Evolutionary conservation across 257 asterid species (phyloP).

Genomic region (Jacaranda mimosifolia): DNA sequence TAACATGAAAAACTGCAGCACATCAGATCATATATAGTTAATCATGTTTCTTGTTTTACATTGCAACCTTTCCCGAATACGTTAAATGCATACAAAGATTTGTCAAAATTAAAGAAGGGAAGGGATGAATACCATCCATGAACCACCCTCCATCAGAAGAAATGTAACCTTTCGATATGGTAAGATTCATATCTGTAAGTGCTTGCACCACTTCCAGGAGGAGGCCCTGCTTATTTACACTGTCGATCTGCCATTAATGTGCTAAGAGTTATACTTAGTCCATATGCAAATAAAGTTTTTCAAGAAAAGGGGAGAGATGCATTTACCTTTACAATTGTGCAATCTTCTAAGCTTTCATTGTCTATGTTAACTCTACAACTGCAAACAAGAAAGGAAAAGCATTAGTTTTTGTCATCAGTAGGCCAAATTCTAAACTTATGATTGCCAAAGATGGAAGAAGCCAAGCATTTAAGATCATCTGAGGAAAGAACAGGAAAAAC

Average conservation of each 20-base stretch:
- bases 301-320: not conserved
- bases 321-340: constrained; percentile 72
- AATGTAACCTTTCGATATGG: constrained; percentile 71
- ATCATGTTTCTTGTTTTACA: not conserved
- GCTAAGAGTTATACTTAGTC: not conserved
- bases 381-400: constrained; percentile 26
- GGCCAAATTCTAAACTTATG: not conserved
- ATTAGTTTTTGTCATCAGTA: not conserved
- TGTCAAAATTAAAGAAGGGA: not conserved
- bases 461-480: not conserved
- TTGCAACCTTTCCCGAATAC: not conserved
- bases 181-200: constrained; percentile 78
- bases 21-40: constrained; percentile 2
- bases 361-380: constrained; percentile 74
- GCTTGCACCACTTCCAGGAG: constrained; percentile 80
- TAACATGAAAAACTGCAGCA: constrained; percentile 76
- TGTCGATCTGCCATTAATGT: constrained; percentile 57
- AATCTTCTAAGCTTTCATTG: constrained; percentile 63
- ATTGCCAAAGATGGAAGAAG: not conserved
- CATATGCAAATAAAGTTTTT: not conserved
- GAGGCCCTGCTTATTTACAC: constrained; percentile 72
- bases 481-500: constrained; percentile 7
- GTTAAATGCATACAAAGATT: not conserved
- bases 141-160: constrained; percentile 86
- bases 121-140: constrained; percentile 69